A percentile compares a stretch with the other conserved stretches of the same genome.
Evolutionary conservation across 345 rosid genomes (phyloP).

Genomic region (Camelina sativa): DNA sequence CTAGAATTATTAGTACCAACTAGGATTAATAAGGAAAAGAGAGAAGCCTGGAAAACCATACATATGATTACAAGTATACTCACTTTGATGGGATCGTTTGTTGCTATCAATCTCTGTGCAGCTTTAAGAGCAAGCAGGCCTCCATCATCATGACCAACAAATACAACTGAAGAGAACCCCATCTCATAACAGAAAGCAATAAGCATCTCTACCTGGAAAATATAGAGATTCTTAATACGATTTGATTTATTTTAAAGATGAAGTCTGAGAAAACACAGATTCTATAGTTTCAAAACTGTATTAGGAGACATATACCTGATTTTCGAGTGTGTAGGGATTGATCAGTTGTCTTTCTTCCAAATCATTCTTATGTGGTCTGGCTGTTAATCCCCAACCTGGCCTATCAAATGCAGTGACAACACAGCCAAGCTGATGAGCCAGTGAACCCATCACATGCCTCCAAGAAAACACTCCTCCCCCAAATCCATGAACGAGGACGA

Average conservation of each 20-base stretch:
- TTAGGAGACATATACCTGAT: constrained; percentile 57
- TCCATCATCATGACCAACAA: constrained; percentile 94
- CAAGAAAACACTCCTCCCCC: constrained; percentile 97
- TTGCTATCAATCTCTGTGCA: constrained; percentile 61
- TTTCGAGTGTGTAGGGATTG: constrained; percentile 48
- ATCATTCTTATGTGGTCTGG: constrained; percentile 65
- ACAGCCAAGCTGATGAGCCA: constrained; percentile 72
- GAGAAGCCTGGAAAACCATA: background rate
- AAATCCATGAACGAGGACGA: constrained; percentile 84
- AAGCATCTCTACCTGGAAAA: constrained; percentile 84
- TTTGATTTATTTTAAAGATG: constrained; percentile 21
- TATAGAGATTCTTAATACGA: constrained; percentile 7
- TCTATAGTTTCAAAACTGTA: background rate
- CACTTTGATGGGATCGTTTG: constrained; percentile 60
- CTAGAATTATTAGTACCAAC: constrained; percentile 41
- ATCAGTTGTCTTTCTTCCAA: constrained; percentile 74
- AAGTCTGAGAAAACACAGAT: constrained; percentile 23
- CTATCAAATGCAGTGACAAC: constrained; percentile 84
- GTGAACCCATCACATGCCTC: constrained; percentile 88
- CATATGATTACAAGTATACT: constrained; percentile 32
- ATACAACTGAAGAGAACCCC: constrained; percentile 85
- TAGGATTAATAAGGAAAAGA: constrained; percentile 12
- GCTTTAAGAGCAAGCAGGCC: constrained; percentile 86
- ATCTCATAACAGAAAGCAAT: constrained; percentile 82
- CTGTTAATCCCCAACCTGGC: constrained; percentile 94